Evolutionary conservation across 345 rosid species (phyloP).

Genomic region (Anastatica hierochuntica): DNA sequence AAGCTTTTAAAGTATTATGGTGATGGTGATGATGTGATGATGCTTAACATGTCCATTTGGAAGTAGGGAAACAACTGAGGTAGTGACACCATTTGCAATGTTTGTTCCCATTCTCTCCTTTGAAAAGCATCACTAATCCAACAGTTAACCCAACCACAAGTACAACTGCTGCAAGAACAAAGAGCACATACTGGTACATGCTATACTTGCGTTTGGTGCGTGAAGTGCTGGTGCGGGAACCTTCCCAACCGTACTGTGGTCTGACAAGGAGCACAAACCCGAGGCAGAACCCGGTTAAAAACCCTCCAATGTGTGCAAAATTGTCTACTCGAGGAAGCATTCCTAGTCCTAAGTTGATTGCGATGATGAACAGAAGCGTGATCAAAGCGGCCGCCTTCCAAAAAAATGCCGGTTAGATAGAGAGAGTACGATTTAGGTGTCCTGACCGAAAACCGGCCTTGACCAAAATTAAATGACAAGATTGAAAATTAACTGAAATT

Average conservation of each 20-base stretch:
- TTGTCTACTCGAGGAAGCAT: slow-evolving; percentile 92
- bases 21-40: not conserved
- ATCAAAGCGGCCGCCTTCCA: slow-evolving; percentile 64
- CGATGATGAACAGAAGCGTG: slow-evolving; percentile 58
- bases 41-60: slow-evolving; percentile 59
- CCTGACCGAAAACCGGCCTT: too few relatives aligned
- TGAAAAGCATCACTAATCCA: slow-evolving; percentile 72
- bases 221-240: slow-evolving; percentile 32
- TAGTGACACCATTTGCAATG: slow-evolving; percentile 99
- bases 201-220: slow-evolving; percentile 56
- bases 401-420: not conserved
- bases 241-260: slow-evolving; percentile 74
- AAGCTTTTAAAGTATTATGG: not conserved
- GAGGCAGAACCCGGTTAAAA: slow-evolving; percentile 59
- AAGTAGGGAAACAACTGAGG: slow-evolving; percentile 81
- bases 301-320: slow-evolving; percentile 89
- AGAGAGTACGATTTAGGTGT: not conserved
- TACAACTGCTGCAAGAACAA: slow-evolving; percentile 32
- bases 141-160: slow-evolving; percentile 59
- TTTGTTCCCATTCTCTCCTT: slow-evolving; percentile 70
- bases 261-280: slow-evolving; percentile 59
- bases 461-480: too few relatives aligned
- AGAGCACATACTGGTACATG: slow-evolving; percentile 61
- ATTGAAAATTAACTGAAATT: not conserved
- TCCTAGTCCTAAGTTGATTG: slow-evolving; percentile 63